These are phyloP conservation scores for Saccharomycopsis hybrid DNA, from an alignment of 1,139 yeast species.

Conservation along the genomic window DNA sequence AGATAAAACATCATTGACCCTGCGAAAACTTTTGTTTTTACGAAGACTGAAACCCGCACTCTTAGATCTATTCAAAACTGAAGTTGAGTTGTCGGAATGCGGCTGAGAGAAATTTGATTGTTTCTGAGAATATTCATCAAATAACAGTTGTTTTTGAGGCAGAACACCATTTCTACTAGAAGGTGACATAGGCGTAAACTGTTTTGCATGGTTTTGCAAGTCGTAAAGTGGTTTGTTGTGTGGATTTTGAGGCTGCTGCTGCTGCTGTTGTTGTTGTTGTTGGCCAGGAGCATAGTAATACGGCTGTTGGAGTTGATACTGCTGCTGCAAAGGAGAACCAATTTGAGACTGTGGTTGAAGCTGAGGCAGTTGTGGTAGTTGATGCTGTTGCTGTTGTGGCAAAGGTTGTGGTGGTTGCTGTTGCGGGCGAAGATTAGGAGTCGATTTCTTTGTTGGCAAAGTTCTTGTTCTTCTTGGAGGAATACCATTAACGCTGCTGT, in stretches of 20 bases:
- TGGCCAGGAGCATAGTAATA: background rate
- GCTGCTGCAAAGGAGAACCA: background rate
- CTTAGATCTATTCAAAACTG: slow-evolving; percentile 8
- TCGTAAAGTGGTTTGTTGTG: too few species aligned
- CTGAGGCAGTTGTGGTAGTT: slow-evolving; percentile 4
- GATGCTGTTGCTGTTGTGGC: background rate
- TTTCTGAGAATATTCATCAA: too few species aligned
- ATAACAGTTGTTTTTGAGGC: slow-evolving; percentile 1
- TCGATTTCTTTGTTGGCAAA: slow-evolving; percentile 3
- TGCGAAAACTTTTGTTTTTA: slow-evolving; percentile 1
- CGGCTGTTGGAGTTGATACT: slow-evolving; percentile 3
- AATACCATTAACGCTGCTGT: background rate
- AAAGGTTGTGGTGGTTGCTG: background rate
- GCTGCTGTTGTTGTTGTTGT: too few species aligned
- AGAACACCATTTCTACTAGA: background rate
- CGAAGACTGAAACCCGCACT: slow-evolving; percentile 10
- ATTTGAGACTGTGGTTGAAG: slow-evolving; percentile 3
- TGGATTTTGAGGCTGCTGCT: too few species aligned
- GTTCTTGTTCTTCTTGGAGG: slow-evolving; percentile 6
- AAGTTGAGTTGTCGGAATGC: background rate
- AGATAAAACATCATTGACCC: background rate
- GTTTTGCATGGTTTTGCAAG: background rate
- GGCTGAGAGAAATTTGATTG: background rate
- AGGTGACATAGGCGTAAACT: background rate
- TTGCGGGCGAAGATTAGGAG: background rate